Percentiles rank a stretch among this genome's conserved stretches.
phyloP scores from a whole-genome alignment of 2,329 filamentous ascomycete species.

The Aureobasidium lini region DNA sequence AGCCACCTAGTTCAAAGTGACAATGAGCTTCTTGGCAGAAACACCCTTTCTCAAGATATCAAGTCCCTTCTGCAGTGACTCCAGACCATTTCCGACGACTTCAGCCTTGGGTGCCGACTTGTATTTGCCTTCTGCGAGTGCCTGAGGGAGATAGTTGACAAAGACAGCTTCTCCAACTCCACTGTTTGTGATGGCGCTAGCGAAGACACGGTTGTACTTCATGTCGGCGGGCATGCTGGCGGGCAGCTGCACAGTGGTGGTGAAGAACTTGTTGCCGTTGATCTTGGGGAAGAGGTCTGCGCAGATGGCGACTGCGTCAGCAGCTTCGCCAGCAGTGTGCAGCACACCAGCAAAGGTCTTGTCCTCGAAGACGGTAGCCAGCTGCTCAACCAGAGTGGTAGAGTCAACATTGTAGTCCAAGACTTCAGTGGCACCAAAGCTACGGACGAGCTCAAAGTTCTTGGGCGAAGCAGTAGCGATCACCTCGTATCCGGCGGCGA shows the following conservation, averaged over 20 bases:
- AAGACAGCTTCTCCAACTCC: constrained; percentile 1
- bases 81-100: constrained; percentile 18
- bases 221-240: not conserved
- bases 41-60: constrained; percentile 18
- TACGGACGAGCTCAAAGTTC: constrained; percentile 39
- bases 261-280: constrained; percentile 4
- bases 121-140: constrained; percentile 15
- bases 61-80: constrained; percentile 16
- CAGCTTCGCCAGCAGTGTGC: not conserved
- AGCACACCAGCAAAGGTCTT: constrained; percentile 18
- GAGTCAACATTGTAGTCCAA: constrained; percentile 36
- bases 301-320: not conserved
- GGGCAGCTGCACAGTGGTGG: not conserved
- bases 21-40: constrained; percentile 20
- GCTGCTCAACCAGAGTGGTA: constrained; percentile 26
- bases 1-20: not conserved
- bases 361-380: constrained; percentile 15
- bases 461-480: constrained; percentile 35
- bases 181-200: constrained; percentile 1
- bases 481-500: constrained; percentile 39
- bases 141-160: constrained; percentile 15
- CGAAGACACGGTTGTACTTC: constrained; percentile 3
- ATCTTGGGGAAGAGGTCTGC: not conserved
- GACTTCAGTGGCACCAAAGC: constrained; percentile 37
- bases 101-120: constrained; percentile 16